These are phyloP conservation scores for Cicer pinnatifidum DNA, from an alignment of 306 rosid genomes.

Conservation along the genomic window DNA sequence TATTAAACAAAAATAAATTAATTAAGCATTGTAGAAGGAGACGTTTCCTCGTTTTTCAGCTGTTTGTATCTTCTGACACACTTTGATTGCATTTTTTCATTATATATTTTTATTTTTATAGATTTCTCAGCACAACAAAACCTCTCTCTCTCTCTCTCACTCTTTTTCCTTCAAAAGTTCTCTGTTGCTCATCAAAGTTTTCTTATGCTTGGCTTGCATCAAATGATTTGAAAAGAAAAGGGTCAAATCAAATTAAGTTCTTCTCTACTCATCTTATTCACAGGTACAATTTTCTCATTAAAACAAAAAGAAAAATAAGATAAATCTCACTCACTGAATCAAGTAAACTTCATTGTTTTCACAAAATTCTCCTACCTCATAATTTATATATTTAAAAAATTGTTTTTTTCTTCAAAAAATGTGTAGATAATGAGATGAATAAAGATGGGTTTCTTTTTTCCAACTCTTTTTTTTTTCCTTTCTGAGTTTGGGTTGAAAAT, in stretches of 20 bases:
- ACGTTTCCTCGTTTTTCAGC: constrained; percentile 98
- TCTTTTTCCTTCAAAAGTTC: constrained; percentile 48
- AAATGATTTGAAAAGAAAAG: constrained; percentile 72
- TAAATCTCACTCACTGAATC: constrained; percentile 35
- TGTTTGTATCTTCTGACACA: constrained; percentile 83
- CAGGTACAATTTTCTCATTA: constrained; percentile 54
- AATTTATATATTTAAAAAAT: constrained; percentile 1
- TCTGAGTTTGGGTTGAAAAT: constrained; percentile 61
- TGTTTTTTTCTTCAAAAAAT: constrained; percentile 16
- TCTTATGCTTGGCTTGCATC: constrained; percentile 62
- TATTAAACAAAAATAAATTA: constrained; percentile 38
- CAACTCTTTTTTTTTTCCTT: constrained; percentile 63
- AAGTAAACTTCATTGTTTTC: constrained; percentile 26
- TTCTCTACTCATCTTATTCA: constrained; percentile 60
- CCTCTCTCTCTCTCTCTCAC: constrained; percentile 49
- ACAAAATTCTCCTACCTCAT: constrained; percentile 15
- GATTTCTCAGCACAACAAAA: constrained; percentile 47
- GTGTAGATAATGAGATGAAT: constrained; percentile 75
- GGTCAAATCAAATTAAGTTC: constrained; percentile 77
- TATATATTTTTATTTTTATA: constrained; percentile 40
- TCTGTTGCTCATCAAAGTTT: constrained; percentile 64
- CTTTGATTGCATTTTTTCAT: constrained; percentile 50
- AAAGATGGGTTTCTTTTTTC: constrained; percentile 85
- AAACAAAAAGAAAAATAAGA: background rate
- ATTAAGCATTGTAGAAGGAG: constrained; percentile 74